These are phyloP conservation scores for Leptographium wingfieldii DNA, from an alignment of 2,329 filamentous ascomycete species.

Conservation along the genomic window DNA sequence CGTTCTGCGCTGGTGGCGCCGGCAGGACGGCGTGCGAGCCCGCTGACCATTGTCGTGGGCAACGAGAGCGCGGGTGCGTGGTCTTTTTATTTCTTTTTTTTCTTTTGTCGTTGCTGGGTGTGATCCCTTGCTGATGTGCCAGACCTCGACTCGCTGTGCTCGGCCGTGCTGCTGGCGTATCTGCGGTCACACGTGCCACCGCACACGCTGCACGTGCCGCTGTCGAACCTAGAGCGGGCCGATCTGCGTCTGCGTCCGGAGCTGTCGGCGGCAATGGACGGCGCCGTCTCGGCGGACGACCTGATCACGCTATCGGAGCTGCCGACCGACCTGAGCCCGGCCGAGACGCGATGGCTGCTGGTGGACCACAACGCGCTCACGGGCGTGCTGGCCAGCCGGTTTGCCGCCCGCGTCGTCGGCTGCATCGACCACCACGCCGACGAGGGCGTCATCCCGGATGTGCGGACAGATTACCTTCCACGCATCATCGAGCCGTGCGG, in stretches of 20 bases:
- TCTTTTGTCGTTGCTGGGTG: too few species aligned
- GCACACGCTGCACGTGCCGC: constrained; percentile 51
- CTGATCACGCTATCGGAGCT: constrained; percentile 50
- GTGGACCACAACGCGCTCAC: constrained; percentile 71
- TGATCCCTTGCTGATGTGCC: background rate
- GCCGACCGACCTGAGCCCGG: constrained; percentile 30
- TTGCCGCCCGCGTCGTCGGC: constrained; percentile 38
- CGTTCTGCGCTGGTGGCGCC: constrained; percentile 30
- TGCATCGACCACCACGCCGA: constrained; percentile 74
- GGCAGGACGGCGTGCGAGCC: constrained; percentile 28
- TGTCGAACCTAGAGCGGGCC: constrained; percentile 55
- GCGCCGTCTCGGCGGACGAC: constrained; percentile 34
- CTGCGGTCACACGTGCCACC: constrained; percentile 48
- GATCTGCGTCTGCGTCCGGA: constrained; percentile 65
- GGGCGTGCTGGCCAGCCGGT: constrained; percentile 38
- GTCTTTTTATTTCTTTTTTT: too few species aligned
- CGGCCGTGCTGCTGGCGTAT: constrained; percentile 62
- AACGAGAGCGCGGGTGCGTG: constrained; percentile 51
- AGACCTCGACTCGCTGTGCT: constrained; percentile 75
- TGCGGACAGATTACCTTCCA: constrained; percentile 23
- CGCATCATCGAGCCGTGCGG: constrained; percentile 54
- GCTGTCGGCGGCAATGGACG: constrained; percentile 52
- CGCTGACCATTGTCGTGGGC: constrained; percentile 50
- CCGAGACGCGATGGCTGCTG: constrained; percentile 55
- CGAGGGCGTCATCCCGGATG: constrained; percentile 37